A percentile compares a stretch with the other conserved stretches of the same genome.
Evolutionary conservation across 2,329 filamentous ascomycete species (phyloP).

Genomic region (Graphiopsis chlorocephala): DNA sequence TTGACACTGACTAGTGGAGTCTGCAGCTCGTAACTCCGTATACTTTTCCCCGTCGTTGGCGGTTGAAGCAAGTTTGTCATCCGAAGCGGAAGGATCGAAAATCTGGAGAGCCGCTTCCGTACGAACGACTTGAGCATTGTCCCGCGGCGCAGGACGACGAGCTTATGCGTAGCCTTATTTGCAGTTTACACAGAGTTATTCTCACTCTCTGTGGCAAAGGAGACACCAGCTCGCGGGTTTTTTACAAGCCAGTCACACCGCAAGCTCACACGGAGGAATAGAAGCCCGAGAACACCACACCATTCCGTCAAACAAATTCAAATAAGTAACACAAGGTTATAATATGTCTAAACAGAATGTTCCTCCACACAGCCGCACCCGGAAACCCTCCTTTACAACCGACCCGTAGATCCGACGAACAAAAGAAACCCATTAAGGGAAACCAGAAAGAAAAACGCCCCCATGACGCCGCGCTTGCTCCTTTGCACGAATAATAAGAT

Average conservation of each 20-base stretch:
- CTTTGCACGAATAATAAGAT: neutral
- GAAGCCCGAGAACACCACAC: neutral
- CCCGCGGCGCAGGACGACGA: neutral
- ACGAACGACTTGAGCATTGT: neutral
- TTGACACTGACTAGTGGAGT: no score
- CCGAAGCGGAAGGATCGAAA: neutral
- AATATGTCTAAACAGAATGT: neutral
- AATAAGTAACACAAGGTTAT: neutral
- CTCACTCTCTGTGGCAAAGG: neutral
- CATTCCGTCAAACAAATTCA: neutral
- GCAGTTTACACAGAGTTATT: neutral
- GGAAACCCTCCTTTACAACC: neutral
- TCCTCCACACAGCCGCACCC: neutral
- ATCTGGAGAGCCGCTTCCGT: neutral
- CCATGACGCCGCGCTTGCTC: neutral
- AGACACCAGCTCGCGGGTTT: neutral
- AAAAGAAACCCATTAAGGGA: neutral
- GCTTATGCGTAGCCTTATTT: neutral
- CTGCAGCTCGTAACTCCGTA: neutral
- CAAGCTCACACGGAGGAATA: neutral
- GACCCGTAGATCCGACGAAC: neutral
- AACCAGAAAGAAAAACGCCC: neutral
- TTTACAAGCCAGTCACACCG: neutral
- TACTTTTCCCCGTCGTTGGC: neutral
- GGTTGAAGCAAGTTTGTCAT: neutral